These are phyloP conservation scores for Amoebophrya sp. DNA, from an alignment of 169 alveolate species.

Conservation along the genomic window DNA sequence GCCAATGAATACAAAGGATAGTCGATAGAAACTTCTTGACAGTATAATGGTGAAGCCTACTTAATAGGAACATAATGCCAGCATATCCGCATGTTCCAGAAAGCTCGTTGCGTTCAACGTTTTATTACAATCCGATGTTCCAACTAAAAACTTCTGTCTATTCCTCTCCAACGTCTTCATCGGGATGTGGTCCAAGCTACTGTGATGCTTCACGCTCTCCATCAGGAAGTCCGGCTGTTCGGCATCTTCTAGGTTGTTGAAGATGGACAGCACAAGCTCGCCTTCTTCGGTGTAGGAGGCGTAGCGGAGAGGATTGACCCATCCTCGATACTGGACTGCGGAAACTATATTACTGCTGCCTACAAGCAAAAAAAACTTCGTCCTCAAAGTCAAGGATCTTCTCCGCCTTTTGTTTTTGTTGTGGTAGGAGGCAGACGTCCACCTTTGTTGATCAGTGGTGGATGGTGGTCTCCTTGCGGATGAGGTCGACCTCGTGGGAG, in stretches of 20 bases:
- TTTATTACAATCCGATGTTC: neutral
- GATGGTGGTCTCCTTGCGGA: too few relatives aligned
- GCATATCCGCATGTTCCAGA: neutral
- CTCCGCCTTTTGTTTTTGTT: too few relatives aligned
- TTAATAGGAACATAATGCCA: too few relatives aligned
- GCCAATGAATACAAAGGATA: too few relatives aligned
- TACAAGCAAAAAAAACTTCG: too few relatives aligned
- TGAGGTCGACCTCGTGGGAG: too few relatives aligned
- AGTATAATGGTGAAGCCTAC: too few relatives aligned
- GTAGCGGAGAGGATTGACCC: neutral
- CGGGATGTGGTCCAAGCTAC: neutral
- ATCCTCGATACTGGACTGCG: neutral
- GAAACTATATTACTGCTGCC: too few relatives aligned
- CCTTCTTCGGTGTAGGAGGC: neutral
- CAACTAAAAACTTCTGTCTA: neutral
- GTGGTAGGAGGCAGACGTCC: too few relatives aligned
- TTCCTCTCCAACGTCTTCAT: neutral
- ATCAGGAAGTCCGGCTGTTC: neutral
- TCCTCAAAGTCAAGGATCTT: too few relatives aligned
- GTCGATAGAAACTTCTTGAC: too few relatives aligned
- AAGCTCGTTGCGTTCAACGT: neutral
- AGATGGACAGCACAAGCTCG: neutral
- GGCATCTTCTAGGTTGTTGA: constrained; percentile 13
- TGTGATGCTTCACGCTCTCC: neutral
- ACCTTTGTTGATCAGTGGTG: too few relatives aligned